Percentiles rank a stretch among this genome's conserved stretches.
phyloP scores from a whole-genome alignment of 441 rosid species.

The Hura crepitans region DNA sequence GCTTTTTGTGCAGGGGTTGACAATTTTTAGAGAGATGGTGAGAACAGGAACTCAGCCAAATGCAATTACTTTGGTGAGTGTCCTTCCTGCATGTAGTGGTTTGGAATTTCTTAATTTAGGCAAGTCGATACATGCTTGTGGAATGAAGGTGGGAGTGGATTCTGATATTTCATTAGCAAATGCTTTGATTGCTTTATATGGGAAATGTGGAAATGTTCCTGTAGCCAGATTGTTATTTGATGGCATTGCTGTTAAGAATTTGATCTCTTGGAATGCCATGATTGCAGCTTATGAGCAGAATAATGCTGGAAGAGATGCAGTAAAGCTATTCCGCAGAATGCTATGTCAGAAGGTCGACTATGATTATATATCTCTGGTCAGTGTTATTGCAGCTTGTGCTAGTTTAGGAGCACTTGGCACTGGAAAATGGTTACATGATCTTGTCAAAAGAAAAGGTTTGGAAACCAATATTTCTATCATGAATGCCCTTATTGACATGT shows the following conservation, averaged over 20 bases:
- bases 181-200: slow-evolving; percentile 13
- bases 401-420: slow-evolving; percentile 11
- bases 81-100: slow-evolving; percentile 15
- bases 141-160: slow-evolving; percentile 1
- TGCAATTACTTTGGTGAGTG: slow-evolving; percentile 3
- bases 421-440: slow-evolving; percentile 18
- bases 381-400: slow-evolving; percentile 16
- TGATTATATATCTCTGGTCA: slow-evolving; percentile 5
- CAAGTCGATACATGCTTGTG: slow-evolving; percentile 7
- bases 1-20: not conserved
- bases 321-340: slow-evolving; percentile 15
- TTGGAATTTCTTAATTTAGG: slow-evolving; percentile 4
- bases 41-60: slow-evolving; percentile 7
- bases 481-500: slow-evolving; percentile 12
- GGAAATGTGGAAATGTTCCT: slow-evolving; percentile 2
- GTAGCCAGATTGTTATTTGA: slow-evolving; percentile 9
- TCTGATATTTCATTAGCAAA: slow-evolving; percentile 3
- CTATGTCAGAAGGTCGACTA: slow-evolving; percentile 10
- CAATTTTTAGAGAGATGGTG: slow-evolving; percentile 3
- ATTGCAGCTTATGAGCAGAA: slow-evolving; percentile 12
- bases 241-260: slow-evolving; percentile 5
- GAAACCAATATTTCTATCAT: slow-evolving; percentile 1
- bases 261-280: slow-evolving; percentile 18
- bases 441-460: not conserved
- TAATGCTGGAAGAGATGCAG: slow-evolving; percentile 9